Evolutionary conservation across 2,329 filamentous ascomycete species (phyloP), one percentile per base, ranked within the genome.

Genomic region (Diplocarpon rosae): DNA sequence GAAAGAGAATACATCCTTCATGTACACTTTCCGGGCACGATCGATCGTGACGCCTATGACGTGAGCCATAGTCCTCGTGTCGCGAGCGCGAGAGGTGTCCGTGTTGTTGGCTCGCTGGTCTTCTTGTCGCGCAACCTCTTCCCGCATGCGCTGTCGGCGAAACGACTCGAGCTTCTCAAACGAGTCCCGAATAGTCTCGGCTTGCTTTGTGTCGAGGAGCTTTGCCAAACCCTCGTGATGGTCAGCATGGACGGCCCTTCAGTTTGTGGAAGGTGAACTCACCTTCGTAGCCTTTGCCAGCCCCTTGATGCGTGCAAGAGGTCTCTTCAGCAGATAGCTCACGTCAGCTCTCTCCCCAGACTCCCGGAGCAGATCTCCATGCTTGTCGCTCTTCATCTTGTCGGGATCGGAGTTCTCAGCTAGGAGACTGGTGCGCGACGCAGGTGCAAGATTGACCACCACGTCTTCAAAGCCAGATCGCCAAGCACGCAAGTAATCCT

Each of bases 271-370:
- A 43, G 20, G 30, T 32, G n/a, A 14, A 39, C 45, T 43, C 65
- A 80, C 83, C 68, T 83, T 86, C 57, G 94, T 78, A 31, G 86
- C 82, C 63, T 89, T 95, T 35, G 81, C 72, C 49, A 98, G 76
- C 63, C 89, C 85, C 63, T 95, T 95, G 49, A 95, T 69, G 37
- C 92, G 78, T 16, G 95, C 80, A 34, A 98, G 66, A 1, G 92
- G 92, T 43, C 90, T 73, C 65, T 94, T 95, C 42, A 98, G 70
- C 37, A 98, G 71, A 63, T 92, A 93, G 7, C 89, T 89, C 38
- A 98, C 92, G 61, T 96, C 92, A 8, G 95, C 88, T 41, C 87
- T 79, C 62, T 95, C 87, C 11, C 90, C 92, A 51, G 90, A 75
- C 29, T 55, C 50, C 30, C 54, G 50, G 35, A 80, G 60, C 12